phyloP scores from a whole-genome alignment of 129 eudicot species.

The Kitagawia praeruptora region DNA sequence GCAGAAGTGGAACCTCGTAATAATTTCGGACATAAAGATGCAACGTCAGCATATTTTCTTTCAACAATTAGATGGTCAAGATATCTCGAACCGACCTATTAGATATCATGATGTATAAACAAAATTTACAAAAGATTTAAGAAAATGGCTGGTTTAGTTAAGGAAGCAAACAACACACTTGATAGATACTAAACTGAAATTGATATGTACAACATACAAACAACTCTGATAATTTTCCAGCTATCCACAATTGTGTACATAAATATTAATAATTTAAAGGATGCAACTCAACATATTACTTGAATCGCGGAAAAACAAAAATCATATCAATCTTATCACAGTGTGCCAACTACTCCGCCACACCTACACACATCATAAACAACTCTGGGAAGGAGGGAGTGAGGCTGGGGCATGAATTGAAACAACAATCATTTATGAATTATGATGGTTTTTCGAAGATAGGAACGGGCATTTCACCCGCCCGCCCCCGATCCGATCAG shows the following conservation, averaged over 20 bases:
- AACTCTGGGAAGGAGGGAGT: not conserved
- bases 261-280: not conserved
- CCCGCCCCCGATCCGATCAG: too few relatives aligned
- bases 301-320: not conserved
- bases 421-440: too few relatives aligned
- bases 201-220: not conserved
- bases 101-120: not conserved
- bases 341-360: not conserved
- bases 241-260: not conserved
- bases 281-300: not conserved
- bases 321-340: not conserved
- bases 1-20: slow-evolving; percentile 88
- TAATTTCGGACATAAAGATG: slow-evolving; percentile 92
- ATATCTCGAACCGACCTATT: slow-evolving; percentile 80
- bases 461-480: too few relatives aligned
- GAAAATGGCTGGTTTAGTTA: not conserved
- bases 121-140: not conserved
- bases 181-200: not conserved
- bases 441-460: too few relatives aligned
- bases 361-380: not conserved
- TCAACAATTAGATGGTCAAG: slow-evolving; percentile 94
- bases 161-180: not conserved
- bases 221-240: not conserved
- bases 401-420: too few relatives aligned
- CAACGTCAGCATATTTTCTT: slow-evolving; percentile 93